Evolutionary conservation across 2,329 filamentous ascomycete species (phyloP), one percentile per base, ranked within the genome.

Genomic region (Colletotrichum orchidophilum): DNA sequence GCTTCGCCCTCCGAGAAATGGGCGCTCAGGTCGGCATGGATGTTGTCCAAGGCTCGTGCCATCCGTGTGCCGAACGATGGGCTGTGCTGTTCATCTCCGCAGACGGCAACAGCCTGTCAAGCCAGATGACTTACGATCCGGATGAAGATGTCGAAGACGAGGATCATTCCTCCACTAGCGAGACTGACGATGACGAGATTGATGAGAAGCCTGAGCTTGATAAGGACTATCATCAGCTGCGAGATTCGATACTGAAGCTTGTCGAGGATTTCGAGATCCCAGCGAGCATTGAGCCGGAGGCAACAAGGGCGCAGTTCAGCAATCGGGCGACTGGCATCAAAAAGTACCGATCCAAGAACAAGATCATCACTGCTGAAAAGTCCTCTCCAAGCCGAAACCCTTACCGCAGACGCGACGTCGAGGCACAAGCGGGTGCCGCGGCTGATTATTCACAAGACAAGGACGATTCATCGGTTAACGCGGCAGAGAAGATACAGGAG

Each of bases 21-120:
- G 87, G 84, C 7, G 89, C 92, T 57, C 86, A 86, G 6, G 82
- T 94, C 11, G 92, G 92, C 5, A 76, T 84, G 7, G 91, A 94
- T 15, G 87, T 85, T 13, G 85, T 91, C 21, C 89, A 91, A 60
- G 93, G 92, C 26, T 85, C 89, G 15, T 92, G 91, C 65, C 93
- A 96, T 76, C 94, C 94, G 9, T 96, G 93, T 73, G 91, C 92
- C 1, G 94, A 97, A 81, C 87, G 92, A 66, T 97, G 94, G 94
- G 89, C 93, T 5, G 91, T 96, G 7, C 83, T 97, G 9, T 96
- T 95, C 76, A 89, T 97, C 66, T 93, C 93, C 0, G 82, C 90
- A 1, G 91, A 95, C 79, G 93, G 94, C 35, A 91, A 90, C 76
- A 86, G 86, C 62, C 83, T 97, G 50, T 92, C 91, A 8, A 88